Conservation (phyloP, 768 basidiomycete species). For the Gloeopeniophorella convolvens region DNA sequence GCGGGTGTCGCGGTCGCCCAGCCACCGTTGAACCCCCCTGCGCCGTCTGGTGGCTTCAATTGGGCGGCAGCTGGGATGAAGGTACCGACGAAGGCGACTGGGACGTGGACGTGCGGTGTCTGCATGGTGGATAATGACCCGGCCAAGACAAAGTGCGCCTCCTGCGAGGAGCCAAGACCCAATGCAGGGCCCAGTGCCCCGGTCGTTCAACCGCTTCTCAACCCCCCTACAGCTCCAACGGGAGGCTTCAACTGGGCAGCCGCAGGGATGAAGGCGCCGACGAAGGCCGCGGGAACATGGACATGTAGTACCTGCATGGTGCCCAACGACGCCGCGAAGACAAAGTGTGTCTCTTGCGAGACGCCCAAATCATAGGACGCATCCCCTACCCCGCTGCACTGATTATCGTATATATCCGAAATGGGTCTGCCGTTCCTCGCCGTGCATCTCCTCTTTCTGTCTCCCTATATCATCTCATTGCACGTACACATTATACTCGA, state of each 20-base stretch:
- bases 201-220: background rate
- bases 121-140: conserved; percentile 39
- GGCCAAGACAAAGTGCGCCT: conserved; percentile 38
- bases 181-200: background rate
- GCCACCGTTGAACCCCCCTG: too few species aligned
- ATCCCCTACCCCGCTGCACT: background rate
- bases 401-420: conserved; percentile 16
- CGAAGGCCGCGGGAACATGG: conserved; percentile 30
- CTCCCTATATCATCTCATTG: background rate
- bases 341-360: conserved; percentile 30
- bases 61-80: conserved; percentile 29
- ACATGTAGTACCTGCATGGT: conserved; percentile 35
- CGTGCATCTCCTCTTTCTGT: background rate
- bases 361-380: conserved; percentile 12
- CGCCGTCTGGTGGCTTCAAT: conserved; percentile 23
- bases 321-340: conserved; percentile 22
- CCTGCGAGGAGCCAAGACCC: conserved; percentile 36
- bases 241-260: conserved; percentile 35
- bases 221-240: background rate
- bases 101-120: conserved; percentile 25
- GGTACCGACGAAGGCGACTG: conserved; percentile 17
- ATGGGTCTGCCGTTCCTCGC: background rate
- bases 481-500: conserved; percentile 22
- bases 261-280: conserved; percentile 30
- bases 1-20: background rate